Base-by-base conservation (phyloP, 805 yeast species). In the Ogataea naganishii region DNA sequence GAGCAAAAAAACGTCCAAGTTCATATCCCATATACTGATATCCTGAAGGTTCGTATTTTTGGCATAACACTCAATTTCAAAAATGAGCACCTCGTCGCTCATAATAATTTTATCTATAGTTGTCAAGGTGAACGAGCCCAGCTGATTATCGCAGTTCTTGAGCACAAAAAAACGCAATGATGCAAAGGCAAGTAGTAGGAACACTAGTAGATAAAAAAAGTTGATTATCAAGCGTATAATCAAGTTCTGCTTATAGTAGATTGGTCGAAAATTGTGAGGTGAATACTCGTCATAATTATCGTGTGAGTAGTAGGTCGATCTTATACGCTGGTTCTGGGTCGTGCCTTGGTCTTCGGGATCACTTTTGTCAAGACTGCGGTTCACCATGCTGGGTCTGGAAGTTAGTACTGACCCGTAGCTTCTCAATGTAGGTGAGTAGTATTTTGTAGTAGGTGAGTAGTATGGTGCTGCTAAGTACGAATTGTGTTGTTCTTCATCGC, bases 201-300 rank as follows among this genome's bases (percentile, higher is more conserved):
- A 18, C 2, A 27, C 25, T 2, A 35, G 18, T 6, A 46, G 17
- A 16, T 41, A 20, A 4, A 37, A 25, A 22, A 45, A 47, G 4
- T 46, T 18, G 1, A 38, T 5, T 3, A 52, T 6, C 1, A 37
- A 25, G 19, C 41, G 46, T 13, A 40, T 20, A 2, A 46, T 23
- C 18, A 47, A 13, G 29, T 41, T 44, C 26, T 49, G 53, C 16
- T 36, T 43, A 17, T 45, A 46, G 26, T 49, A 43, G 19, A 40
- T 34, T 13, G 55, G 44, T 24, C 46, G 49, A 36, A 50, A 52
- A 34, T 55, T 48, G 35, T 55, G 60, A 1, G 60, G 59, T 2
- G 60, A 52, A 14, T 41, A 43, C 26, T 40, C 39, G 20, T 40
- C 35, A 20, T 36, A 40, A 10, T 28, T 10, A 8, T 13, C 30